phyloP scores from a whole-genome alignment of 1,284 basidiomycete genomes.

The Ustilago shanxiensis region DNA sequence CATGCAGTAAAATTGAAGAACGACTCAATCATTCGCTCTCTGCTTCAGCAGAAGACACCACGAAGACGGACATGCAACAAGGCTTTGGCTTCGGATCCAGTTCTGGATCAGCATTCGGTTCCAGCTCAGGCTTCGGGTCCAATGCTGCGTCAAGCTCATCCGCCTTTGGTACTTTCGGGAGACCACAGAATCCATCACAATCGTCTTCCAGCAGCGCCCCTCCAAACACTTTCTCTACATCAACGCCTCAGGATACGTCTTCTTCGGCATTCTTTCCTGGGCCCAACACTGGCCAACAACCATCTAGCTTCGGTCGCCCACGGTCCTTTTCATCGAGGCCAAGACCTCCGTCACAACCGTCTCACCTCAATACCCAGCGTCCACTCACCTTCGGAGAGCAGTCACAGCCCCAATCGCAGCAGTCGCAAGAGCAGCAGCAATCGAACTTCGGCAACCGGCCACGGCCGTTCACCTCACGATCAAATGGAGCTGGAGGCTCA shows the following conservation, averaged over 20 bases:
- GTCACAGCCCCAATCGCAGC: constrained; percentile 18
- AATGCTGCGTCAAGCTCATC: background rate
- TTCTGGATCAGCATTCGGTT: background rate
- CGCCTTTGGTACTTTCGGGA: constrained; percentile 20
- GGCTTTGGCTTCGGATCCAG: constrained; percentile 11
- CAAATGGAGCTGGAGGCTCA: constrained; percentile 15
- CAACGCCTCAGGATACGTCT: constrained; percentile 10
- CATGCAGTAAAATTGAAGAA: background rate
- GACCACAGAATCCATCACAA: constrained; percentile 21
- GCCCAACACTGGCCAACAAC: constrained; percentile 18
- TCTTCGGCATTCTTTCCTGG: constrained; percentile 19
- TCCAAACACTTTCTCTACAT: constrained; percentile 36
- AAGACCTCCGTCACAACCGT: constrained; percentile 21
- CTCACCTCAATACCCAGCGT: constrained; percentile 15
- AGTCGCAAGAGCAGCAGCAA: constrained; percentile 12
- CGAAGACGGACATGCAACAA: constrained; percentile 21
- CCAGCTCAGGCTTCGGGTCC: constrained; percentile 5
- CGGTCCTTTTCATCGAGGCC: constrained; percentile 15
- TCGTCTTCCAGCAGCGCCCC: constrained; percentile 31
- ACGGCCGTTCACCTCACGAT: constrained; percentile 32
- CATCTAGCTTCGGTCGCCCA: constrained; percentile 17
- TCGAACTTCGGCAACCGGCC: constrained; percentile 34
- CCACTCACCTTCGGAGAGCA: constrained; percentile 18
- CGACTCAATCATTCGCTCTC: background rate
- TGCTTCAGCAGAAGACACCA: background rate